Conservation (phyloP, 1,284 basidiomycete species). For the Tremellales sp. region DNA sequence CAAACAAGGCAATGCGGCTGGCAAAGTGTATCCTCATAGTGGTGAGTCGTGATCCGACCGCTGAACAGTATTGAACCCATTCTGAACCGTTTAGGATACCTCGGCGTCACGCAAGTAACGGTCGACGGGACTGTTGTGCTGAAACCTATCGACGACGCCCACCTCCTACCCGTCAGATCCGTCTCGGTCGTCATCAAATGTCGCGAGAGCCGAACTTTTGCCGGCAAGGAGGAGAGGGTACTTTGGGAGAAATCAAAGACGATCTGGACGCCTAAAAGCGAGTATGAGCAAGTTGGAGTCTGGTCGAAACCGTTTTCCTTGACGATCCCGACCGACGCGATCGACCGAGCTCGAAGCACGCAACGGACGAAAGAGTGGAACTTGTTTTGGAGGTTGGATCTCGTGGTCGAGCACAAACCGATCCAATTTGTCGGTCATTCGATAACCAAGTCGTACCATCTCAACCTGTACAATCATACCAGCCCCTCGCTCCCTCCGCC, state of each 20-base stretch:
- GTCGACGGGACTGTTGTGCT: conserved; percentile 25
- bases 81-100: conserved; percentile 23
- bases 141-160: conserved; percentile 9
- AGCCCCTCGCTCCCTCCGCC: conserved; percentile 19
- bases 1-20: conserved; percentile 22
- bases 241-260: conserved; percentile 28
- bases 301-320: conserved; percentile 30
- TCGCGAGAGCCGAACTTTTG: conserved; percentile 21
- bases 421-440: conserved; percentile 34
- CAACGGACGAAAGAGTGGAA: conserved; percentile 36
- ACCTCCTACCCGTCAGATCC: conserved; percentile 18
- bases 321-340: conserved; percentile 28
- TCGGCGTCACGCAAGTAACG: conserved; percentile 37
- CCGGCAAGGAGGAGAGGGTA: conserved; percentile 12
- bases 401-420: conserved; percentile 34
- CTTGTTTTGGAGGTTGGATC: conserved; percentile 35
- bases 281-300: conserved; percentile 17
- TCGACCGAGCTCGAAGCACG: conserved; percentile 15
- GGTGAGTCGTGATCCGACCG: conserved; percentile 17
- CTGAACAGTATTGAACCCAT: not conserved
- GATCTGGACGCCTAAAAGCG: conserved; percentile 20
- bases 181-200: conserved; percentile 28
- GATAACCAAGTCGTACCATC: conserved; percentile 22
- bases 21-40: conserved; percentile 23
- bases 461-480: conserved; percentile 30